Conservation (phyloP, 805 yeast genomes). For the Grigorovia yakushimaensis region DNA sequence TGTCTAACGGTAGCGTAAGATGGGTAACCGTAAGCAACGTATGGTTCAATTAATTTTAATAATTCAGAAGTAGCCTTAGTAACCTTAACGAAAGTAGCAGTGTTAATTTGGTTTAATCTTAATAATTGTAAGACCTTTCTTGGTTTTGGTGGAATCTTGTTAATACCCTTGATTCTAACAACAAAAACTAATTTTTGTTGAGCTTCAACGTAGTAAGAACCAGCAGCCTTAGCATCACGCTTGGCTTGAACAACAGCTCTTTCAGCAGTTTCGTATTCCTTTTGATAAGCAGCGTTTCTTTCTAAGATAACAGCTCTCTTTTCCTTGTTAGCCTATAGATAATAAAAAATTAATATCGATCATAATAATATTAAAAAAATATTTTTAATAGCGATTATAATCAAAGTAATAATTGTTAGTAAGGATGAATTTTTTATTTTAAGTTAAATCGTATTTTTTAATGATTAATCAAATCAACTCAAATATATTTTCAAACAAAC, state of each 20-base stretch:
- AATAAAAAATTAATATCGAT: neutral
- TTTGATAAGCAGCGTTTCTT: constrained; percentile 94
- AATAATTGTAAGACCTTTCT: constrained; percentile 94
- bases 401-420: neutral
- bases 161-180: constrained; percentile 98
- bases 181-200: constrained; percentile 91
- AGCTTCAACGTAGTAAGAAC: constrained; percentile 91
- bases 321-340: constrained; percentile 38
- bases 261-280: constrained; percentile 90
- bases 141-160: constrained; percentile 98
- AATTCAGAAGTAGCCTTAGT: constrained; percentile 94
- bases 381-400: neutral
- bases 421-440: neutral
- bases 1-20: constrained; percentile 83
- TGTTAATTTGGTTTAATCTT: constrained; percentile 88
- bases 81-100: constrained; percentile 89
- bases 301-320: constrained; percentile 68
- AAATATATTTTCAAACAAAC: neutral
- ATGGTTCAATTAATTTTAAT: constrained; percentile 89
- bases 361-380: neutral
- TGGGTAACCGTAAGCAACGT: constrained; percentile 97
- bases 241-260: constrained; percentile 77
- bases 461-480: neutral
- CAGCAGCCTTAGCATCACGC: constrained; percentile 90
- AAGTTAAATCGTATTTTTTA: too few species aligned